A percentile compares a stretch with the other conserved stretches of the same genome.
These are phyloP conservation scores for Dothideomycetidae sp. DNA, from an alignment of 2,329 filamentous ascomycete genomes.

Conservation along the genomic window DNA sequence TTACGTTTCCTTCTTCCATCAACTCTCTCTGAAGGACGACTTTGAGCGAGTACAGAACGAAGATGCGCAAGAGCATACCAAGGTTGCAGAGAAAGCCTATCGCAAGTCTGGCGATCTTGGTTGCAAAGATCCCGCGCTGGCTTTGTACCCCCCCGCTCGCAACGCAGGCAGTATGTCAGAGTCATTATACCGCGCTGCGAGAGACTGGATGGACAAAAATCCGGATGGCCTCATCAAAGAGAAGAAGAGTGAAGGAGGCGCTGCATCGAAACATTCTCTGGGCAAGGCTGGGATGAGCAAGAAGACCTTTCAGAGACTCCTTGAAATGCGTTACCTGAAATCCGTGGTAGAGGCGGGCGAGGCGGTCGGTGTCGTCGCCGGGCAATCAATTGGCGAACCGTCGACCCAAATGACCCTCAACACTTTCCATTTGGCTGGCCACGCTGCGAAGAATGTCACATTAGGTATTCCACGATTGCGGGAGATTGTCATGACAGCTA, in stretches of 20 bases:
- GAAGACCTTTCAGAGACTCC: conserved; percentile 67
- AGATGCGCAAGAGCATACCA: conserved; percentile 47
- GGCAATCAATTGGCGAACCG: conserved; percentile 91
- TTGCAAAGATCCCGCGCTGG: conserved; percentile 60
- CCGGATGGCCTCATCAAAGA: conserved; percentile 44
- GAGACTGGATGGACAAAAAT: conserved; percentile 66
- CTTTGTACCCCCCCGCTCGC: conserved; percentile 59
- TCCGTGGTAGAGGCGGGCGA: conserved; percentile 90
- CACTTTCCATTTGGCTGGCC: conserved; percentile 97
- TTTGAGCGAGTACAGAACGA: conserved; percentile 47
- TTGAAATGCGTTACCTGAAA: conserved; percentile 84
- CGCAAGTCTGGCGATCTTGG: conserved; percentile 56
- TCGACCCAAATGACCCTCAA: conserved; percentile 99
- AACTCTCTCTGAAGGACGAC: conserved; percentile 50
- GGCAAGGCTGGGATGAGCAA: conserved; percentile 31
- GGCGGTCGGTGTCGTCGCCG: conserved; percentile 90
- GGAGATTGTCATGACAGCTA: conserved; percentile 98
- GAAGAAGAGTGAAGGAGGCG: conserved; percentile 40
- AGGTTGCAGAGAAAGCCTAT: conserved; percentile 61
- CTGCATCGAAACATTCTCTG: conserved; percentile 9
- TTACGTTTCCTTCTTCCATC: conserved; percentile 61
- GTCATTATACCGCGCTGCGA: conserved; percentile 59
- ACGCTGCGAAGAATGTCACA: conserved; percentile 97
- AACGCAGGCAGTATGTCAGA: conserved; percentile 82
- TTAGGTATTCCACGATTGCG: conserved; percentile 92